phyloP scores from a whole-genome alignment of 257 asterid genomes.

The Thymus mandschuricus region DNA sequence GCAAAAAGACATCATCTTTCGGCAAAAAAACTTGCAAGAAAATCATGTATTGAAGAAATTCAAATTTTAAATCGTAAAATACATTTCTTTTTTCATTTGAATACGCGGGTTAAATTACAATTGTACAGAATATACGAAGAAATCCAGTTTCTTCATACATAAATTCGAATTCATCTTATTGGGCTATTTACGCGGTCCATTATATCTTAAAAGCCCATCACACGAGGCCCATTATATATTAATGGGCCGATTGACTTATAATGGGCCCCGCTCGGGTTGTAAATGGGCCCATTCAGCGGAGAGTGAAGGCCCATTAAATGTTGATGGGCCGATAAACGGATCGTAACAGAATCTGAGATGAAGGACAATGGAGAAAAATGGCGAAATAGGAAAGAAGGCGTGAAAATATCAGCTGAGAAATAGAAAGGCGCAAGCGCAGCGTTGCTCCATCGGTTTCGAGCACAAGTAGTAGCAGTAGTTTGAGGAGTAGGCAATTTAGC shows the following conservation, averaged over 20 bases:
- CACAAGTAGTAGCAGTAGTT: conserved; percentile 7
- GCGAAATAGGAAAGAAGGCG: not conserved
- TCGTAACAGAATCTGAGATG: not conserved
- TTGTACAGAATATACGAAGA: too few species aligned
- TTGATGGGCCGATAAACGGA: not conserved
- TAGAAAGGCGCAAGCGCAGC: not conserved
- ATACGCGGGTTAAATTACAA: too few species aligned
- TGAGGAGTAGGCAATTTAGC: not conserved
- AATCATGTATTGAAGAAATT: not conserved
- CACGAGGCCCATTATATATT: too few species aligned
- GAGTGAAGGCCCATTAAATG: not conserved
- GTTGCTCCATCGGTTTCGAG: not conserved
- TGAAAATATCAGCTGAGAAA: not conserved
- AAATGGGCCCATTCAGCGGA: too few species aligned
- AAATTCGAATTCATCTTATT: too few species aligned
- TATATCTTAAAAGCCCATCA: too few species aligned
- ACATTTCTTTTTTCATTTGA: too few species aligned
- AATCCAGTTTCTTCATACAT: too few species aligned
- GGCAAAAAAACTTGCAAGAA: not conserved
- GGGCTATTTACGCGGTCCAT: too few species aligned
- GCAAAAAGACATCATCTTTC: not conserved
- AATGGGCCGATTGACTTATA: too few species aligned
- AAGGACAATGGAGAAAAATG: not conserved
- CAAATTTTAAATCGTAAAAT: too few species aligned
- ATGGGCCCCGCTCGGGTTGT: too few species aligned